phyloP scores from a whole-genome alignment of 2,329 filamentous ascomycete genomes.

The Chaetomium sp. region DNA sequence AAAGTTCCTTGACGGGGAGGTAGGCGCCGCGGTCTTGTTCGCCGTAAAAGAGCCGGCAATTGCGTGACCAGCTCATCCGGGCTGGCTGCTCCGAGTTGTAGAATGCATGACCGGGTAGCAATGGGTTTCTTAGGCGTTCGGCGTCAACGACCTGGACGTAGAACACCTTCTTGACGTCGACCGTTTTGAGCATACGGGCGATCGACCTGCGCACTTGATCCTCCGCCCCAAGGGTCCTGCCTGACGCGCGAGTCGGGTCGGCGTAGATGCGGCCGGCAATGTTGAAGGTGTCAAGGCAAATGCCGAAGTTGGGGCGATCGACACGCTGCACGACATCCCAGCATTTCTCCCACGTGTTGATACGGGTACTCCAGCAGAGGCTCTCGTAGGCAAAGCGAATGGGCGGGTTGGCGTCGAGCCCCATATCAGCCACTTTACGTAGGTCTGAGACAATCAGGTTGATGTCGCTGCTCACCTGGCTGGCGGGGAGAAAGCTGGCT shows the following conservation, averaged over 20 bases:
- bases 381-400: slow-evolving; percentile 69
- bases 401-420: slow-evolving; percentile 45
- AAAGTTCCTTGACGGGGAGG: slow-evolving; percentile 57
- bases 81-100: slow-evolving; percentile 51
- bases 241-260: slow-evolving; percentile 51
- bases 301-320: slow-evolving; percentile 63
- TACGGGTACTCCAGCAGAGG: slow-evolving; percentile 63
- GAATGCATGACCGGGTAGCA: slow-evolving; percentile 51
- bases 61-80: slow-evolving; percentile 73
- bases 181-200: slow-evolving; percentile 42
- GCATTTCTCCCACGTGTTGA: slow-evolving; percentile 64
- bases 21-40: slow-evolving; percentile 57
- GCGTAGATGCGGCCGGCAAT: slow-evolving; percentile 66
- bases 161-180: slow-evolving; percentile 62
- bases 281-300: slow-evolving; percentile 75
- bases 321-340: slow-evolving; percentile 64
- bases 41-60: slow-evolving; percentile 65
- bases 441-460: slow-evolving; percentile 57
- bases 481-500: slow-evolving; percentile 56
- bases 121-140: slow-evolving; percentile 52
- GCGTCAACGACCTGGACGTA: slow-evolving; percentile 74
- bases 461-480: slow-evolving; percentile 40
- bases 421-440: slow-evolving; percentile 59
- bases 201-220: slow-evolving; percentile 49
- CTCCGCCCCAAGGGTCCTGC: slow-evolving; percentile 50